phyloP scores from a whole-genome alignment of 1,284 basidiomycete genomes.

The Phenoliferia sp. region DNA sequence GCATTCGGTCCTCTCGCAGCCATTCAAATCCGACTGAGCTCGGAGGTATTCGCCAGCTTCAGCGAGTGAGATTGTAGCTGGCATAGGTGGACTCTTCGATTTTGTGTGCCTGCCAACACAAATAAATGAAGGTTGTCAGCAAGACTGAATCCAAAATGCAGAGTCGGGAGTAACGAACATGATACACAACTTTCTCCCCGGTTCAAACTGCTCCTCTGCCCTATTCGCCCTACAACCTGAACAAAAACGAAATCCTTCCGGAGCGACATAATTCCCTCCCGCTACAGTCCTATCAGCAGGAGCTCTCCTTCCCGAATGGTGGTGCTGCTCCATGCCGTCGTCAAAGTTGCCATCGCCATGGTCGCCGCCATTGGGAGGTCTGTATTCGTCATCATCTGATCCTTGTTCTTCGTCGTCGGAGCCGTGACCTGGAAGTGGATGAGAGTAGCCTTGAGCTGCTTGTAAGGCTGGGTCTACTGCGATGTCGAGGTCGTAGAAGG shows the following conservation, averaged over 20 bases:
- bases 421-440: not conserved
- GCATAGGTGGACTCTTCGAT: not conserved
- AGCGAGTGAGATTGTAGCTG: not conserved
- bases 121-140: not conserved
- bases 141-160: not conserved
- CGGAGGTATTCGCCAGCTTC: not conserved
- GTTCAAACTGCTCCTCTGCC: not conserved
- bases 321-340: not conserved
- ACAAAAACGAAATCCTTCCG: no score
- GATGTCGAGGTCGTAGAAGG: constrained; percentile 2
- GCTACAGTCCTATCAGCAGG: not conserved
- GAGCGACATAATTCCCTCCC: not conserved
- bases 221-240: not conserved
- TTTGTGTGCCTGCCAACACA: not conserved
- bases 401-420: not conserved
- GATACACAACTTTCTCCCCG: not conserved
- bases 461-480: constrained; percentile 1
- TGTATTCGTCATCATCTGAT: no score
- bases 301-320: not conserved
- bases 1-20: not conserved
- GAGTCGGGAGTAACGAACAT: not conserved
- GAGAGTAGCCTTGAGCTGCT: not conserved
- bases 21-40: not conserved
- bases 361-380: no score
- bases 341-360: not conserved